phyloP scores from a whole-genome alignment of 202 grass and related monocot species.

The Schoenoplectus triqueter region DNA sequence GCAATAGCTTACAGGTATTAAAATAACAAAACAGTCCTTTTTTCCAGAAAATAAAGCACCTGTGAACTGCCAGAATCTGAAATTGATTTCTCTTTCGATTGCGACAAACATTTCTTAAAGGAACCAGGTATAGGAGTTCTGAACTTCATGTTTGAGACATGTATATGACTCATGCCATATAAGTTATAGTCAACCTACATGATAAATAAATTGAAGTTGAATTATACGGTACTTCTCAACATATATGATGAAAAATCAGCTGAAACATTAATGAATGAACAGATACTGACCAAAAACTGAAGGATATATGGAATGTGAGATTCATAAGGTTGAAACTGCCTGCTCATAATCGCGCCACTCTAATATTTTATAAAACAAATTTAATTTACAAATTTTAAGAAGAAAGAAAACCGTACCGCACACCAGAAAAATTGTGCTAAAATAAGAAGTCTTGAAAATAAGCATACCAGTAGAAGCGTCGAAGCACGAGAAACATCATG shows the following conservation, averaged over 20 bases:
- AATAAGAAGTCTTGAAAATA: constrained; percentile 30
- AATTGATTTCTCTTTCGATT: constrained; percentile 47
- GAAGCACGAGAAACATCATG: constrained; percentile 81
- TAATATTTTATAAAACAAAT: constrained; percentile 47
- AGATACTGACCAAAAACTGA: constrained; percentile 85
- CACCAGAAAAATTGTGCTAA: constrained; percentile 34
- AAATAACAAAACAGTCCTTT: constrained; percentile 8
- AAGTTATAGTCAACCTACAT: constrained; percentile 94
- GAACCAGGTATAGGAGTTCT: constrained; percentile 73
- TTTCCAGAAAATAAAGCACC: constrained; percentile 41
- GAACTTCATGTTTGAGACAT: constrained; percentile 86
- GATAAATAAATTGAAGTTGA: constrained; percentile 40
- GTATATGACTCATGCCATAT: constrained; percentile 96
- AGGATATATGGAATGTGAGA: constrained; percentile 98
- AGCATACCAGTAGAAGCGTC: constrained; percentile 69
- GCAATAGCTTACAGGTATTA: not conserved
- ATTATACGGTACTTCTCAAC: constrained; percentile 14
- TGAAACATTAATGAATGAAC: constrained; percentile 36
- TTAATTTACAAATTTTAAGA: constrained; percentile 27
- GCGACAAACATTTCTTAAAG: constrained; percentile 53
- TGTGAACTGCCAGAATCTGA: constrained; percentile 38
- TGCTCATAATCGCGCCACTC: constrained; percentile 77
- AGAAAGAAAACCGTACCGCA: constrained; percentile 35
- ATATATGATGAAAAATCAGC: constrained; percentile 32
- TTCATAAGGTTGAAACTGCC: constrained; percentile 86